Base-by-base conservation (phyloP, 768 basidiomycete species). In the Lactarius sanguifluus region DNA sequence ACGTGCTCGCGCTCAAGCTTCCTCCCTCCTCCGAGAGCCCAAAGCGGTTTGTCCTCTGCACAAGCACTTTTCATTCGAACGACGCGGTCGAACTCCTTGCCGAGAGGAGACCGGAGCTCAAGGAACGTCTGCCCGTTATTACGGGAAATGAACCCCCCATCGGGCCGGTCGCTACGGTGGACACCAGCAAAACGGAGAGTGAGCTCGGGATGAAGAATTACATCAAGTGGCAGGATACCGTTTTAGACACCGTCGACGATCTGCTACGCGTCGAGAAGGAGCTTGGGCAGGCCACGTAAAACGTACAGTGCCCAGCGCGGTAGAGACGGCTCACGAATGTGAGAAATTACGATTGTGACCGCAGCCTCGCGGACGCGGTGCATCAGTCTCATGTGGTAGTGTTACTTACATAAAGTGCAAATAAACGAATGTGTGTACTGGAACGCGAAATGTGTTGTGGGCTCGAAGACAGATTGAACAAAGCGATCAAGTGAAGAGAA, bases 1-100 rank as follows among this genome's bases (percentile, higher is more conserved):
- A 76, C 56, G 70, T 77, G 18, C 60, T 64, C 30, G 75, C 76
- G 23, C 71, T 77, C 32, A 54, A 57, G n/a, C 32, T 50, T 1
- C 67, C 59, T 7, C n/a, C 45, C 3, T 30, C 58, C 9, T 30
- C 58, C 9, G 55, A 40, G 3, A 43, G 50, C 15, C 55, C 60
- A 16, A 65, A 59, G 34, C 71, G 76, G 34, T 72, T 73, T 68
- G 50, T 76, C 41, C 36, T 75, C 30, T 69, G 68, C 15, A 72
- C 72, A 13, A 72, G 69, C 30, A 64, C 61, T 23, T 72, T 75
- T 56, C 73, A 72, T 5, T 76, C 70, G 73, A 58, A 54, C n/a
- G 74, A 73, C 13, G 76, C 71, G 1, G 68, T 73, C 10, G 64
- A 70, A 40, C 40, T 75, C 30, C 55, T 77, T 18, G 66, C 57